Conservation (phyloP, 2,329 filamentous ascomycete species). For the Beauveria sp. region DNA sequence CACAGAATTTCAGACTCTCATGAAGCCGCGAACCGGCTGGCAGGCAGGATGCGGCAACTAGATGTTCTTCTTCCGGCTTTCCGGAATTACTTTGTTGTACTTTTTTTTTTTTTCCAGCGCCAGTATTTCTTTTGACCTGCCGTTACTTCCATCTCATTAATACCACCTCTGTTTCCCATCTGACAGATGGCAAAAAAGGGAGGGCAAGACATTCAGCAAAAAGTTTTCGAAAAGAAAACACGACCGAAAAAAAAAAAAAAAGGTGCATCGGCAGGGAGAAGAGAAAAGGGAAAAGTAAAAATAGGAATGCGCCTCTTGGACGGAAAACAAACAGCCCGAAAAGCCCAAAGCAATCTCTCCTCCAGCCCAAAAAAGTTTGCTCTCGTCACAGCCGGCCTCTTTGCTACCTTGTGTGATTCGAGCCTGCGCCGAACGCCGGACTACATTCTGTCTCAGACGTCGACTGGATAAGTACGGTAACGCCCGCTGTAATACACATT, state of each 20-base stretch:
- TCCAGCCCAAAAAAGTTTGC: neutral
- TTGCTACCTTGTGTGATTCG: neutral
- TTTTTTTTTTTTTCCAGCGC: neutral
- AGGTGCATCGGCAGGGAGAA: neutral
- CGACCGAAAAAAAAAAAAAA: neutral
- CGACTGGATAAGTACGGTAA: neutral
- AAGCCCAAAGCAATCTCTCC: neutral
- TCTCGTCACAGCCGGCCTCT: neutral
- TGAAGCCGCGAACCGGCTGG: neutral
- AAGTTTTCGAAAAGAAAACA: neutral
- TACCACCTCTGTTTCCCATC: neutral
- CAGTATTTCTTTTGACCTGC: neutral
- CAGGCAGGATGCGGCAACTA: neutral
- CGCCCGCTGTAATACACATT: neutral
- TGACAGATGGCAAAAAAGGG: neutral
- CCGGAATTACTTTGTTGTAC: neutral
- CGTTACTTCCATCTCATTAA: neutral
- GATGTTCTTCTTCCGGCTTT: neutral
- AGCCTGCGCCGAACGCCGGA: neutral
- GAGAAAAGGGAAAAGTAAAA: neutral
- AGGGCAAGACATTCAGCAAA: neutral
- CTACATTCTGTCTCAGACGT: neutral
- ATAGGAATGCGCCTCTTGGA: neutral
- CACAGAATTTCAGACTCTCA: neutral
- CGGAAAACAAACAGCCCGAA: neutral